Evolutionary conservation across 352 stramenopile species (phyloP), one percentile per base, ranked within the genome.

Genomic region (Pythium insidiosum): DNA sequence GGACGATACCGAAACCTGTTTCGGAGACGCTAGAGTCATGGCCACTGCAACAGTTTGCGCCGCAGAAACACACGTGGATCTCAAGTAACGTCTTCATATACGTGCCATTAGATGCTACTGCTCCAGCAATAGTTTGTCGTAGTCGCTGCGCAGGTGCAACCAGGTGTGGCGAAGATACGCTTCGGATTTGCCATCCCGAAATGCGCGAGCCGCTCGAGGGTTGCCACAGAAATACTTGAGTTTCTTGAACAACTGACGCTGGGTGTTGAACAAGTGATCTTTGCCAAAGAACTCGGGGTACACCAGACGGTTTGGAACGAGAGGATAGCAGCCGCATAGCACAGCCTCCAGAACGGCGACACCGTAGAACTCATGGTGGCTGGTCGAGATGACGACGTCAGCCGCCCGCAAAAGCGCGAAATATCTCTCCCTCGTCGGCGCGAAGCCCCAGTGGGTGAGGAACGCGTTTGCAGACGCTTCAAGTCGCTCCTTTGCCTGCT

Each of bases 341-440:
- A 68, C 62, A 6, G 70, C 70, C 24, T 83, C 70, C 1, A 83
- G 44, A 23, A 80, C 63, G 1, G 63, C 54, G 4, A 83, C 63
- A 7, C 70, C 70, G 30, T 66, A 83, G 40, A 83, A 83, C 44
- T 83, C 67, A 37, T 83, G 70, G 31, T 64, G 47, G 33, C 61
- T 72, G 5, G 66, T 83, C 2, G 67, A 78, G 1, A 83, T 56
- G n/a, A 73, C 66, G 5, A 83, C 63, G 18, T 83, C 67, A 1
- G 60, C 48, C 1, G 26, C 1, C 0, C 49, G 47, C 0, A 83
- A 34, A 5, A 83, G 22, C 22, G 68, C 38, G 18, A 71, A 61
- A 34, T 83, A 83, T 12, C 28, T 41, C 11, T 50, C 43, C 21
- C 61, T 58, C 15, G 44, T 60, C 15, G 56, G 48, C 0, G 61